Evolutionary conservation across 2,329 filamentous ascomycete species (phyloP).

Genomic region (Aureobasidium sp.): DNA sequence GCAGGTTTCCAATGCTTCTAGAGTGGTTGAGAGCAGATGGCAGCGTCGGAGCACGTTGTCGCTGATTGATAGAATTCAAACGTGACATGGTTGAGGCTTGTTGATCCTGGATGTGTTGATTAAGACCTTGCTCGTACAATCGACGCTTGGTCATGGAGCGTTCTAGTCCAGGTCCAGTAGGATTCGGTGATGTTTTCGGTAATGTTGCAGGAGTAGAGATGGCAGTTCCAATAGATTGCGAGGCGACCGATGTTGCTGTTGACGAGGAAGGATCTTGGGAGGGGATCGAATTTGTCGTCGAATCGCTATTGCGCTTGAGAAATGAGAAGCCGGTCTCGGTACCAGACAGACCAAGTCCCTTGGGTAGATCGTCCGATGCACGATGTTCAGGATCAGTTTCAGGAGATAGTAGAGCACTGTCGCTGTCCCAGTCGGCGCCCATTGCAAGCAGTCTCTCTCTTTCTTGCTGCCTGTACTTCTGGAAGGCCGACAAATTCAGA

Average conservation of each 20-base stretch:
- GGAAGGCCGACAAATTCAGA: constrained; percentile 72
- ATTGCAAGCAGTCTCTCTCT: constrained; percentile 40
- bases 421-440: constrained; percentile 15
- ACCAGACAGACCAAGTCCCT: constrained; percentile 6
- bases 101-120: constrained; percentile 71
- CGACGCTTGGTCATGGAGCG: constrained; percentile 62
- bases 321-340: constrained; percentile 32
- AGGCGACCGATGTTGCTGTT: constrained; percentile 71
- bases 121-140: constrained; percentile 75
- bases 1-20: constrained; percentile 60
- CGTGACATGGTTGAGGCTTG: constrained; percentile 68
- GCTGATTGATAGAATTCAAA: constrained; percentile 62
- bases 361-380: constrained; percentile 28
- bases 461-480: constrained; percentile 56
- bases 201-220: constrained; percentile 28
- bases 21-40: constrained; percentile 23
- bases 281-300: constrained; percentile 69
- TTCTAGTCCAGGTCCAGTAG: constrained; percentile 38
- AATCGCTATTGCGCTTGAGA: constrained; percentile 71
- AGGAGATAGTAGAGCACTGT: constrained; percentile 13
- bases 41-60: constrained; percentile 49
- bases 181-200: constrained; percentile 20
- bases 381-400: constrained; percentile 17
- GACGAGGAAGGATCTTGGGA: constrained; percentile 70
- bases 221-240: constrained; percentile 45